Evolutionary conservation across 805 yeast genomes (phyloP).

Genomic region (Maudiozyma serrabonitensis): DNA sequence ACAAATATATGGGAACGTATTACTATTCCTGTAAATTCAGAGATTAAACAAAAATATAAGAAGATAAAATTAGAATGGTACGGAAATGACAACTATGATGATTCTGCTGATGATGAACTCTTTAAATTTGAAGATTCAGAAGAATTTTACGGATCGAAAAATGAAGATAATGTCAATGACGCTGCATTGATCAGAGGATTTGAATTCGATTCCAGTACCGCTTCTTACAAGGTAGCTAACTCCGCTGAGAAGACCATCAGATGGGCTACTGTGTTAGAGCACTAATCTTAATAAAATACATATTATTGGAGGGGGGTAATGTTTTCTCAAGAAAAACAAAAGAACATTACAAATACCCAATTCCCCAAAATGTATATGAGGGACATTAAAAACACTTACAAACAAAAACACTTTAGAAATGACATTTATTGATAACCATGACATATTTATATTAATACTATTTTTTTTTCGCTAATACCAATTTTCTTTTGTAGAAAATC

Average conservation of each 20-base stretch:
- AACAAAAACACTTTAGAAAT: too few species aligned
- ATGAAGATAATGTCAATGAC: conserved; percentile 7
- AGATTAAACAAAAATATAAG: conserved; percentile 20
- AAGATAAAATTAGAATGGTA: conserved; percentile 9
- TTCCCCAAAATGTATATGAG: too few species aligned
- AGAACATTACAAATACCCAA: too few species aligned
- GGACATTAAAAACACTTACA: too few species aligned
- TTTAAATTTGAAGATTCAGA: not conserved
- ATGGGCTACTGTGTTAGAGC: conserved; percentile 1
- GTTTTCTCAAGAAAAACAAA: too few species aligned
- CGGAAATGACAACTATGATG: conserved; percentile 11
- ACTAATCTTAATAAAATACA: not conserved
- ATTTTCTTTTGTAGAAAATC: not conserved
- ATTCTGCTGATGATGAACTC: conserved; percentile 4
- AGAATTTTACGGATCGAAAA: not conserved
- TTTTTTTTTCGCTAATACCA: not conserved
- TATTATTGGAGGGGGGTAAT: too few species aligned
- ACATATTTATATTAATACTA: too few species aligned
- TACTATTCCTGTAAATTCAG: conserved; percentile 25
- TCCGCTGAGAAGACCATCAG: conserved; percentile 1
- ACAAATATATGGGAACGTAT: conserved; percentile 19
- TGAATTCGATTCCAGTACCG: conserved; percentile 8
- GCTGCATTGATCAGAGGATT: conserved; percentile 26
- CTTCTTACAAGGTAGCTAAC: not conserved
- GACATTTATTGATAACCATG: too few species aligned